Evolutionary conservation across 495 filamentous ascomycete genomes (phyloP).

Genomic region (Daldinia decipiens): DNA sequence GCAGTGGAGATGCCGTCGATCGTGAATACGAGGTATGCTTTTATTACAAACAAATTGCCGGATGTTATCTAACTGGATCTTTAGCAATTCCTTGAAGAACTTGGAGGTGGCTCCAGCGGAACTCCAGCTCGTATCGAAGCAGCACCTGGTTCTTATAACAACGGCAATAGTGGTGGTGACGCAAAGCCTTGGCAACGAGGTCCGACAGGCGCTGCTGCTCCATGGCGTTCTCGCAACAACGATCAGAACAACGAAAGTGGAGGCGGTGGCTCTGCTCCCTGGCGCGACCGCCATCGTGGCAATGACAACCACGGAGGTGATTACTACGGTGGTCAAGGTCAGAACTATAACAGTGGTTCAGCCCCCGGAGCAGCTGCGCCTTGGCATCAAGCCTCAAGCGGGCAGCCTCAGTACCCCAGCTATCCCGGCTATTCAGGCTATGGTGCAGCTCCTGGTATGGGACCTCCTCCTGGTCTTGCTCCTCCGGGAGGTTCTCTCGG

Average conservation of each 20-base stretch:
- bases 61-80: slow-evolving; percentile 44
- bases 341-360: slow-evolving; percentile 49
- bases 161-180: slow-evolving; percentile 57
- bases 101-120: slow-evolving; percentile 78
- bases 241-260: slow-evolving; percentile 53
- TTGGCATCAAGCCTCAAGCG: slow-evolving; percentile 72
- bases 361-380: slow-evolving; percentile 69
- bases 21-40: slow-evolving; percentile 88
- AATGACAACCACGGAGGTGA: slow-evolving; percentile 53
- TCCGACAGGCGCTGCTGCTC: slow-evolving; percentile 87
- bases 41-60: slow-evolving; percentile 38
- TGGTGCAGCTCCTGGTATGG: slow-evolving; percentile 68
- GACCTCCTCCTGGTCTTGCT: slow-evolving; percentile 65
- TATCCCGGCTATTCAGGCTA: slow-evolving; percentile 69
- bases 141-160: slow-evolving; percentile 71
- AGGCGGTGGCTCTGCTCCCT: slow-evolving; percentile 55
- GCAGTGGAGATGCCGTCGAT: slow-evolving; percentile 86
- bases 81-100: slow-evolving; percentile 97
- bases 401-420: slow-evolving; percentile 63
- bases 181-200: slow-evolving; percentile 92
- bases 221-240: slow-evolving; percentile 67
- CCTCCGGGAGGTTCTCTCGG: slow-evolving; percentile 66
- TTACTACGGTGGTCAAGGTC: slow-evolving; percentile 63
- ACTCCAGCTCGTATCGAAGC: slow-evolving; percentile 87
- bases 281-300: slow-evolving; percentile 59